phyloP scores from a whole-genome alignment of 2,329 filamentous ascomycete species.

The Trichoderma afroharzianum region DNA sequence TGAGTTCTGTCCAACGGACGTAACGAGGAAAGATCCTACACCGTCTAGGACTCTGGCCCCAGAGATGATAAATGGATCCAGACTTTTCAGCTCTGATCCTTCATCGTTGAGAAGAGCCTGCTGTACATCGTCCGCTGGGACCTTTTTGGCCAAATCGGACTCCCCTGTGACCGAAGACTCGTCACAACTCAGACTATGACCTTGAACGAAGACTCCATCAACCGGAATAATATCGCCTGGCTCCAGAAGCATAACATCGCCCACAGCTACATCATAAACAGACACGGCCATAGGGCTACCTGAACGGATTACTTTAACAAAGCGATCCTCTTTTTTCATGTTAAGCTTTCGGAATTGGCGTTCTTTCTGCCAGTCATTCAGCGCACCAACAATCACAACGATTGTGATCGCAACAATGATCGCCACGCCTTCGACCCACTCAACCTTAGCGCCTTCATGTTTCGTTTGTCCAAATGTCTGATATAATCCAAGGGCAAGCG shows the following conservation, averaged over 20 bases:
- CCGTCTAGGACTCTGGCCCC: conserved; percentile 48
- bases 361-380: conserved; percentile 68
- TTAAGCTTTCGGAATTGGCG: conserved; percentile 62
- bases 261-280: conserved; percentile 64
- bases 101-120: conserved; percentile 38
- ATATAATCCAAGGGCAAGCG: conserved; percentile 63
- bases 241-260: conserved; percentile 65
- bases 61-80: conserved; percentile 64
- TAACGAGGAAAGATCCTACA: conserved; percentile 52
- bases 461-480: conserved; percentile 53
- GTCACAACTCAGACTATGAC: conserved; percentile 56
- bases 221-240: conserved; percentile 68
- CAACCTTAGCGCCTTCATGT: conserved; percentile 45
- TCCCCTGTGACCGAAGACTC: conserved; percentile 73
- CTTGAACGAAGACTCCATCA: conserved; percentile 64
- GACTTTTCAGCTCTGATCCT: conserved; percentile 42
- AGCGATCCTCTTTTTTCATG: conserved; percentile 58
- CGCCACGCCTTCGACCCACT: conserved; percentile 66
- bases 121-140: conserved; percentile 55
- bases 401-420: conserved; percentile 44
- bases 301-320: conserved; percentile 64
- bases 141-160: conserved; percentile 69
- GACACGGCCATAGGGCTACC: conserved; percentile 62
- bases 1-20: conserved; percentile 53
- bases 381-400: conserved; percentile 58